Base-by-base conservation (phyloP, 352 stramenopile species). In the Poterioochromonas sp. region DNA sequence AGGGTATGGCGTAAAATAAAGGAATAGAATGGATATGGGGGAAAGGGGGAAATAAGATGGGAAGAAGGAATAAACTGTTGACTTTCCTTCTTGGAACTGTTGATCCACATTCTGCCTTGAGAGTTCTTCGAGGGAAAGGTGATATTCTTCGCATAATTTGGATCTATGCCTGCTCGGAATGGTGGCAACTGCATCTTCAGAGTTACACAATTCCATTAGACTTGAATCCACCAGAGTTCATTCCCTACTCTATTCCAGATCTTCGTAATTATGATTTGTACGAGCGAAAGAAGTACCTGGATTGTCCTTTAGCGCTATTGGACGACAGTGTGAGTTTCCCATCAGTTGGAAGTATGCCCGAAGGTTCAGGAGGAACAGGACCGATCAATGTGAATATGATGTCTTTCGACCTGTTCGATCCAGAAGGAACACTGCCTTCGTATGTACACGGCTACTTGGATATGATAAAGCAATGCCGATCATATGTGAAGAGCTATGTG, bases 381-480 rank as follows among this genome's bases (percentile, higher is more conserved):
- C 15, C 15, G 29, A 15, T 68, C 15, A 35, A 68, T 68, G 58
- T 68, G 15, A 68, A 68, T 40, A 68, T 68, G 58, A 68, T 68
- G 58, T 26, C 58, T 20, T 39, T 68, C 34, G 29, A 35, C 15
- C 12, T 68, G 11, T 18, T 68, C 5, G 58, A 68, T 8, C 26
- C 26, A 26, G 29, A 68, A 26, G 34, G 29, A 35, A 35, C 58
- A 20, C 11, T 68, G 58, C 58, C 58, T 15, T 32, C 26, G 34
- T 68, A 39, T 68, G 5, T 15, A 15, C 58, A 68, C 8, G 5
- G 26, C 5, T 68, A 68, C 26, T 40, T 15, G 26, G 5, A 5
- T 15, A 15, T 68, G 15, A 68, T 68, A 26, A 15, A 26, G 26
- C 15, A 26, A 26, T 58, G 47, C 47, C 15, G 15, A 15, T 15